Evolutionary conservation across 2,329 filamentous ascomycete species (phyloP), one percentile per base, ranked within the genome.

Genomic region (Aurifilum marmelostoma): DNA sequence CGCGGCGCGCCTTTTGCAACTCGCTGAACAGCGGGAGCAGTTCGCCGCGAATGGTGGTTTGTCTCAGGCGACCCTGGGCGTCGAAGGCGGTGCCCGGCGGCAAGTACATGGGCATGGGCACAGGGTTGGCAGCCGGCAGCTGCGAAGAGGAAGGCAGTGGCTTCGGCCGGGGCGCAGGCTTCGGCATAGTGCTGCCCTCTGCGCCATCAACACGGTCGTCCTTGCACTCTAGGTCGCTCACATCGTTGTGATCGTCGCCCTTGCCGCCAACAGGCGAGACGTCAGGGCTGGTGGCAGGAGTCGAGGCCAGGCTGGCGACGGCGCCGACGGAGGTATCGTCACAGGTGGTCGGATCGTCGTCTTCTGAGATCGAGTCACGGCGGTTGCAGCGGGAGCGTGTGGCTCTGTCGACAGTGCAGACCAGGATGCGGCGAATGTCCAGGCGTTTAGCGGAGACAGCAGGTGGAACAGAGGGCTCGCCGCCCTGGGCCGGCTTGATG

Each of bases 1-100:
- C 27, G 65, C 68, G 68, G 54, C 60, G 62, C 4, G 39, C 27
- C 34, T 41, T 65, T 43, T 68, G 68, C 24, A 70, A 61, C 61
- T 67, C 63, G 18, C 61, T 63, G 27, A 63, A 47, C 27, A 63
- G 24, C 9, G 61, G 61, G 18, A 63, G 37, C 29, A 63, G 37
- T 16, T 50, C 61, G 41, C 61, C 61, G 12, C 41, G 39, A 41
- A 6, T 8, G 61, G n/a, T n/a, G 27, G 21, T n/a, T 27, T 63
- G 61, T 47, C 61, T 18, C 37, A 63, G 14, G 27, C 39, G 61
- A 7, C 39, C 39, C 12, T 21, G 16, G 24, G 21, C 5, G 27
- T 63, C 61, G 61, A 43, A 5, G 7, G 29, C 41, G 27, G 41
- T 63, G 18, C 61, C n/a, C 18, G 39, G 61, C 39, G 39, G 61